A percentile compares a stretch with the other conserved stretches of the same genome.
Evolutionary conservation across 306 rosid genomes (phyloP).

Genomic region (Corylus avellana): DNA sequence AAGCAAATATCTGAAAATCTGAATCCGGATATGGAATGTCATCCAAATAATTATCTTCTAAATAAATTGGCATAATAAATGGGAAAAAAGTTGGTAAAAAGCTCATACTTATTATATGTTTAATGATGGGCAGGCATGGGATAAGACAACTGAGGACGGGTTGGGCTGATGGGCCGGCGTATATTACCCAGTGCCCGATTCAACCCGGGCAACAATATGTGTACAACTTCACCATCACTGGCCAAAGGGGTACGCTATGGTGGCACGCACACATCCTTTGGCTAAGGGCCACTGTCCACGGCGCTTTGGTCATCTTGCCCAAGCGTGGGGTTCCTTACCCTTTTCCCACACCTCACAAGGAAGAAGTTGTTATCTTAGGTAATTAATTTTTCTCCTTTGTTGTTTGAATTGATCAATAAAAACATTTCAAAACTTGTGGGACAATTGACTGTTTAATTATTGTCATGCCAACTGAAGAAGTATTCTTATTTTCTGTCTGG

Average conservation of each 20-base stretch:
- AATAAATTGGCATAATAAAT: not conserved
- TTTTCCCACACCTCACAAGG: conserved; percentile 71
- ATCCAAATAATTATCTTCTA: not conserved
- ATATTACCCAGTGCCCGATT: conserved; percentile 89
- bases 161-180: conserved; percentile 96
- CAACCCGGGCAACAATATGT: conserved; percentile 59
- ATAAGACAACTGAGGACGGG: conserved; percentile 70
- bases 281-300: conserved; percentile 86
- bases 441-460: not conserved
- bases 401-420: not conserved
- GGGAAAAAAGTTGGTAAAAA: too few species aligned
- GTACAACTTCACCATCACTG: conserved; percentile 80
- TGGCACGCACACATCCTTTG: conserved; percentile 93
- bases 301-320: conserved; percentile 80
- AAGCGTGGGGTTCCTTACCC: conserved; percentile 91
- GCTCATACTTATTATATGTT: not conserved
- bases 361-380: conserved; percentile 63
- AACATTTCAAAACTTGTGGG: not conserved
- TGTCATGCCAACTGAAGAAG: not conserved
- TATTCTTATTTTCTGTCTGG: not conserved
- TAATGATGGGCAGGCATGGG: conserved; percentile 60
- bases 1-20: too few species aligned
- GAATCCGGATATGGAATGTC: too few species aligned
- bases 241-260: conserved; percentile 87
- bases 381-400: not conserved